These are phyloP conservation scores for Penicillium sp. DNA, from an alignment of 2,329 filamentous ascomycete species.

Conservation along the genomic window DNA sequence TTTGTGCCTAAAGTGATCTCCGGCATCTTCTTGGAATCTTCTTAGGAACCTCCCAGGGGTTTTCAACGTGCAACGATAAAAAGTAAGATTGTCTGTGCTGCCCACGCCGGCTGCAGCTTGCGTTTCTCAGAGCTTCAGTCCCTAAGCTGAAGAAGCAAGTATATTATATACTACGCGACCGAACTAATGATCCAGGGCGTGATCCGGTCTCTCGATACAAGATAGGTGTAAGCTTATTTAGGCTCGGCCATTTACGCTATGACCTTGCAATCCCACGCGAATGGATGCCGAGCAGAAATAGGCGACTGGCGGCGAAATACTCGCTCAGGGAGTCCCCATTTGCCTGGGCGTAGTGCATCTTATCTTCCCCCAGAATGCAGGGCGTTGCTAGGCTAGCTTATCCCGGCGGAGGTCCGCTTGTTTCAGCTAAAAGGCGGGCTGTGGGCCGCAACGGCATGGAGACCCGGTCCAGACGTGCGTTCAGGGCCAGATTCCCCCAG, in stretches of 20 bases:
- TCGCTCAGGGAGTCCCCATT: not conserved
- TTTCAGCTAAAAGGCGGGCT: constrained; percentile 18
- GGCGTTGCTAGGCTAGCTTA: constrained; percentile 8
- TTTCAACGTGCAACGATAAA: no score
- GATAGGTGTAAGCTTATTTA: constrained; percentile 12
- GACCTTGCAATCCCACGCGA: not conserved
- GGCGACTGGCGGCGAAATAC: not conserved
- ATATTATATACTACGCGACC: no score
- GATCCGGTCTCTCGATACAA: not conserved
- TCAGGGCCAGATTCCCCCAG: not conserved
- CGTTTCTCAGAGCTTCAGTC: not conserved
- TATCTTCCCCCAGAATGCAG: not conserved
- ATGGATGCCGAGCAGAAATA: not conserved
- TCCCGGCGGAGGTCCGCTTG: constrained; percentile 11
- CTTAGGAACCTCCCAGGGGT: no score
- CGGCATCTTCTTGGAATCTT: no score
- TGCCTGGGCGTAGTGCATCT: not conserved
- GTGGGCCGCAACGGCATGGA: constrained; percentile 10
- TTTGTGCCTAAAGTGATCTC: no score
- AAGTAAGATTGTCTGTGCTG: constrained; percentile 20
- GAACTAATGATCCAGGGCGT: not conserved
- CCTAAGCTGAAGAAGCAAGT: no score
- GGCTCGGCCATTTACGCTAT: not conserved
- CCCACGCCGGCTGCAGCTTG: constrained; percentile 6
- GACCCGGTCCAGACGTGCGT: not conserved